Evolutionary conservation across 176 grass and related monocot genomes (phyloP).

Genomic region (Oropetium thomaeum): DNA sequence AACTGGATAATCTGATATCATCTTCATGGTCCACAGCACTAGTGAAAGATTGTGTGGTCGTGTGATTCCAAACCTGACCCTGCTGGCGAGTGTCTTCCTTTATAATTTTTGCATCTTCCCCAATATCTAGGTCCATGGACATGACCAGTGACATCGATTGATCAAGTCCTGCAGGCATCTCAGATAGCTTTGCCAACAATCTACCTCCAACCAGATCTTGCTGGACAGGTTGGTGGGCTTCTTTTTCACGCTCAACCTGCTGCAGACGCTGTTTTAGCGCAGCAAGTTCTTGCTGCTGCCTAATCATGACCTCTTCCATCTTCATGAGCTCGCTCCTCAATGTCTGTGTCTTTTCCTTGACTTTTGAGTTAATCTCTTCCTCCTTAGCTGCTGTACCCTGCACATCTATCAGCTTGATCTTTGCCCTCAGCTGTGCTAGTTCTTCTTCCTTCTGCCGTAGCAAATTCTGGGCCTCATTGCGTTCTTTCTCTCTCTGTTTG

Average conservation of each 20-base stretch:
- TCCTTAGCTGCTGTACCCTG: constrained; percentile 36
- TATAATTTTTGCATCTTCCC: constrained; percentile 80
- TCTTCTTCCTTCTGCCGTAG: constrained; percentile 66
- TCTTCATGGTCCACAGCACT: constrained; percentile 31
- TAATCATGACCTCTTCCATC: constrained; percentile 54
- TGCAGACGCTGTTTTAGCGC: constrained; percentile 47
- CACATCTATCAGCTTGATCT: constrained; percentile 54
- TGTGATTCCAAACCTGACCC: constrained; percentile 30
- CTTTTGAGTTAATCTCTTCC: constrained; percentile 58
- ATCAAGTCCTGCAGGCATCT: constrained; percentile 49
- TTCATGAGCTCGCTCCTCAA: constrained; percentile 47
- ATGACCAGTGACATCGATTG: constrained; percentile 69
- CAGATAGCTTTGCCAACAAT: constrained; percentile 49
- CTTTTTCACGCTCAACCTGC: constrained; percentile 55
- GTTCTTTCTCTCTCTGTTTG: constrained; percentile 57
- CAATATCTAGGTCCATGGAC: constrained; percentile 88
- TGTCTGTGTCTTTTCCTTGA: constrained; percentile 37
- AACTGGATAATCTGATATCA: constrained; percentile 38
- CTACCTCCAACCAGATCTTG: constrained; percentile 46
- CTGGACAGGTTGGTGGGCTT: constrained; percentile 16
- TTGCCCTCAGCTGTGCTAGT: constrained; percentile 40
- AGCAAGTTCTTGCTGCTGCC: constrained; percentile 57
- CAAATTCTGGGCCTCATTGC: constrained; percentile 43
- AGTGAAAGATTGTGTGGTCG: neutral
- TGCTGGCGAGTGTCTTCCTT: constrained; percentile 56